phyloP scores from a whole-genome alignment of 2,329 filamentous ascomycete species.

The Verticillium albo-atrum region DNA sequence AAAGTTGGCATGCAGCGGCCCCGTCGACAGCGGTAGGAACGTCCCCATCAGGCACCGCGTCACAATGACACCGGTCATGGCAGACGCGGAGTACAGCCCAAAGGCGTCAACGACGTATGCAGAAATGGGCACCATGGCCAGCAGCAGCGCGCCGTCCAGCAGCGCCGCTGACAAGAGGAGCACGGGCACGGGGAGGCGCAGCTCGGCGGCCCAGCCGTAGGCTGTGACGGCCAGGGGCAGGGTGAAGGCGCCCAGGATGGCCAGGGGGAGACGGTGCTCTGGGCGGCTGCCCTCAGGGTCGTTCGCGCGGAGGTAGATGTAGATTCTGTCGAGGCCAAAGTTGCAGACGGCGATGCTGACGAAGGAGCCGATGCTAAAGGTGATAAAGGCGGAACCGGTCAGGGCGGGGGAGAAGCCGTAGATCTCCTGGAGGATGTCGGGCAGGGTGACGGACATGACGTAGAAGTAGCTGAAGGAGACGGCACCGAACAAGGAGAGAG shows the following conservation, averaged over 20 bases:
- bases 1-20: slow-evolving; percentile 39
- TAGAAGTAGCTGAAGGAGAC: slow-evolving; percentile 49
- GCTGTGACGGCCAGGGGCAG: slow-evolving; percentile 38
- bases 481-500: slow-evolving; percentile 39
- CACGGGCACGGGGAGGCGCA: slow-evolving; percentile 33
- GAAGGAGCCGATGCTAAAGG: slow-evolving; percentile 48
- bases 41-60: slow-evolving; percentile 51
- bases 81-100: slow-evolving; percentile 50
- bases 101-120: slow-evolving; percentile 55
- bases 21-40: slow-evolving; percentile 48
- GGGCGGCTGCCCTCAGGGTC: slow-evolving; percentile 37
- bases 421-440: slow-evolving; percentile 40
- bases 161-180: slow-evolving; percentile 39
- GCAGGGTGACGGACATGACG: slow-evolving; percentile 48
- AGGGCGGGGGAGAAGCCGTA: slow-evolving; percentile 46
- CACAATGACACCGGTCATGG: slow-evolving; percentile 53
- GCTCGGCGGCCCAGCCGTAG: slow-evolving; percentile 49
- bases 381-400: slow-evolving; percentile 49
- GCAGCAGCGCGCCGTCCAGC: slow-evolving; percentile 39
- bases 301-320: slow-evolving; percentile 38
- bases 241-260: slow-evolving; percentile 38
- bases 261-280: slow-evolving; percentile 50
- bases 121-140: slow-evolving; percentile 45
- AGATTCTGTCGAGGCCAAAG: slow-evolving; percentile 45
- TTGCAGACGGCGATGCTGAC: slow-evolving; percentile 46